Evolutionary conservation across 116 monocot species (phyloP), one percentile per base, ranked within the genome.

Genomic region (Papilionanthe hybrid): DNA sequence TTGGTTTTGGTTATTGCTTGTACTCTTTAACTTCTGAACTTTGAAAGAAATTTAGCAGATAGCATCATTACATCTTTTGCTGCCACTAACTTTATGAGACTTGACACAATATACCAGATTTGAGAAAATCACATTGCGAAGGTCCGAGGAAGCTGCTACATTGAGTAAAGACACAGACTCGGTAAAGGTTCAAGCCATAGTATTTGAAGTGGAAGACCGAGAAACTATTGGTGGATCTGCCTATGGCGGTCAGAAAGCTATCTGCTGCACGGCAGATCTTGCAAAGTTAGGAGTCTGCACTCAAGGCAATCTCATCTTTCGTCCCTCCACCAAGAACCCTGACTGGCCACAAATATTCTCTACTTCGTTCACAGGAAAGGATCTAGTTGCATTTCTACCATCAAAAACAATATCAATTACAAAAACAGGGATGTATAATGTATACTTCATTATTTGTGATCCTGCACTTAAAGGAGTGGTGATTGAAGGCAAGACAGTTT

Each of bases 211-310:
- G 18, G 89, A 93, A 81, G 96, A 96, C 49, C 86, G 91, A n/a
- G 88, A 93, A 44, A 76, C 58, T 5, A 88, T 96, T 69, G 96
- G 96, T 41, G 96, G 95, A 11, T 95, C 95, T 37, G 93, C 93
- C 1, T 95, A 95, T 80, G 95, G 96, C 44, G 93, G 96, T 67
- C 96, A 93, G 78, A 84, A 87, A 79, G 93, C 96, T 65, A 82
- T 96, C 18, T 96, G 96, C 78, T 96, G 96, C 86, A 96, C 96
- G 7, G 77, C 93, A 32, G 96, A 96, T 82, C 90, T 96, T 5
- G 96, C 93, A 25, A 96, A 92, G 76, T 69, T 93, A 78, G 93
- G 93, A 42, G 87, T 84, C 48, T 96, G 96, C 72, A 75, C 83
- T 9, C 79, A 96, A 84, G 93, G 88, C 20, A 81, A 77, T 11